Conservation (phyloP, 1,284 basidiomycete genomes). For the Cryptococcus sp. region DNA sequence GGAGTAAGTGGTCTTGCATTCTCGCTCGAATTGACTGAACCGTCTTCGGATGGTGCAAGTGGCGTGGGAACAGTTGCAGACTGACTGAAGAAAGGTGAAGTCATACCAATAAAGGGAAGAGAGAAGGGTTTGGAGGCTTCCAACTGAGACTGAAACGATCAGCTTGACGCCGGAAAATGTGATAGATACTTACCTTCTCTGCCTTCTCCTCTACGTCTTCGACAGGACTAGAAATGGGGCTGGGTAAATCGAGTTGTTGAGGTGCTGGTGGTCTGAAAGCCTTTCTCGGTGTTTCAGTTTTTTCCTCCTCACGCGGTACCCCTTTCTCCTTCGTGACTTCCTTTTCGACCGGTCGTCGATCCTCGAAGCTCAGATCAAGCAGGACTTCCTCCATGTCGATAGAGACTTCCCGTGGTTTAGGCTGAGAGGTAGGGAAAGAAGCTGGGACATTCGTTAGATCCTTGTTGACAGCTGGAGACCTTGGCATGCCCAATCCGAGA, state of each 20-base stretch:
- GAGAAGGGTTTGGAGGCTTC: constrained; percentile 14
- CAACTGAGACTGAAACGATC: not conserved
- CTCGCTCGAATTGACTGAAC: not conserved
- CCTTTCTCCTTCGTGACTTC: not conserved
- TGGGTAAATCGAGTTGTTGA: not conserved
- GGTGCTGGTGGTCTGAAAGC: not conserved
- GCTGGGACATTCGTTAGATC: constrained; percentile 6
- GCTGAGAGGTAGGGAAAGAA: not conserved
- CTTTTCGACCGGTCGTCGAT: not conserved
- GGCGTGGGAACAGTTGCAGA: not conserved
- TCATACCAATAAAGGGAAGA: constrained; percentile 31
- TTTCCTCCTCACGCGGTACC: constrained; percentile 7
- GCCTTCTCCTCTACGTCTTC: not conserved
- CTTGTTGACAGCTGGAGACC: constrained; percentile 18
- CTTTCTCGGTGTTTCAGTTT: not conserved
- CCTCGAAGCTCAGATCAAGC: constrained; percentile 17
- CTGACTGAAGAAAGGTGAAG: constrained; percentile 6
- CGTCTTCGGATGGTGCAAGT: constrained; percentile 3
- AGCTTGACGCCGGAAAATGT: not conserved
- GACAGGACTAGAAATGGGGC: not conserved
- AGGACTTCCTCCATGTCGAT: constrained; percentile 8
- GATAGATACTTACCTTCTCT: not conserved
- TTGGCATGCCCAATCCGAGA: constrained; percentile 42
- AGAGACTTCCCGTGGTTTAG: constrained; percentile 3
- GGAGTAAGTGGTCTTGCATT: constrained; percentile 35